Conservation (phyloP, 139 green algal genomes). For the Haematococcus lacustris region DNA sequence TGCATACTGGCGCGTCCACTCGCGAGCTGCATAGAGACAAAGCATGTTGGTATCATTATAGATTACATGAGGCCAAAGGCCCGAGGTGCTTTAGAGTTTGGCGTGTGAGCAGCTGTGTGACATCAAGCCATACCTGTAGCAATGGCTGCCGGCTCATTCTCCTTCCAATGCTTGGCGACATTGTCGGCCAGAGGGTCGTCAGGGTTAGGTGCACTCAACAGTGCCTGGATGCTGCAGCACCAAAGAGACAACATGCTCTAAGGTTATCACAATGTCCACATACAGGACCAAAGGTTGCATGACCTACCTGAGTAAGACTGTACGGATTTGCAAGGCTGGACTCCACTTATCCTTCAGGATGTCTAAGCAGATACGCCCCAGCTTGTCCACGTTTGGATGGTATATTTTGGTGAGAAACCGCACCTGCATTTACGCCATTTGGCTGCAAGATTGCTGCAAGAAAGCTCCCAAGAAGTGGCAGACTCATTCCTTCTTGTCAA, state of each 20-base stretch:
- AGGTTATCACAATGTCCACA: neutral
- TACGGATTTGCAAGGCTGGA: slow-evolving; percentile 96
- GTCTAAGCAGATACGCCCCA: slow-evolving; percentile 97
- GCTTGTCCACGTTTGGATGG: slow-evolving; percentile 99
- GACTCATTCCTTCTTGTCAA: too few relatives aligned
- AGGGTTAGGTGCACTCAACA: slow-evolving; percentile 94
- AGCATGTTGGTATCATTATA: too few relatives aligned
- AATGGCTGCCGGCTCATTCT: slow-evolving; percentile 84
- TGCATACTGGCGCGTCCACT: too few relatives aligned
- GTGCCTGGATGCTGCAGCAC: slow-evolving; percentile 83
- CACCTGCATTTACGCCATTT: slow-evolving; percentile 50
- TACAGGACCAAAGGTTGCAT: too few relatives aligned
- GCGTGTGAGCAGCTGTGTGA: too few relatives aligned
- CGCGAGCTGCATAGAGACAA: too few relatives aligned
- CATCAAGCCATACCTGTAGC: too few relatives aligned
- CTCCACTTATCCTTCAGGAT: slow-evolving; percentile 99
- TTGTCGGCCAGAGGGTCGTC: slow-evolving; percentile 95
- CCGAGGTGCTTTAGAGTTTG: too few relatives aligned
- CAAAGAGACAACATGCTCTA: neutral
- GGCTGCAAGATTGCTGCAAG: neutral
- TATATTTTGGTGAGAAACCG: slow-evolving; percentile 99
- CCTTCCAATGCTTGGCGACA: slow-evolving; percentile 96
- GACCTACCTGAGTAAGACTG: slow-evolving; percentile 82
- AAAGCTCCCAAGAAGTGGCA: neutral
- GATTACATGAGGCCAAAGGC: too few relatives aligned